Base-by-base conservation (phyloP, 2,329 filamentous ascomycete genomes). In the Alternaria brassicae region DNA sequence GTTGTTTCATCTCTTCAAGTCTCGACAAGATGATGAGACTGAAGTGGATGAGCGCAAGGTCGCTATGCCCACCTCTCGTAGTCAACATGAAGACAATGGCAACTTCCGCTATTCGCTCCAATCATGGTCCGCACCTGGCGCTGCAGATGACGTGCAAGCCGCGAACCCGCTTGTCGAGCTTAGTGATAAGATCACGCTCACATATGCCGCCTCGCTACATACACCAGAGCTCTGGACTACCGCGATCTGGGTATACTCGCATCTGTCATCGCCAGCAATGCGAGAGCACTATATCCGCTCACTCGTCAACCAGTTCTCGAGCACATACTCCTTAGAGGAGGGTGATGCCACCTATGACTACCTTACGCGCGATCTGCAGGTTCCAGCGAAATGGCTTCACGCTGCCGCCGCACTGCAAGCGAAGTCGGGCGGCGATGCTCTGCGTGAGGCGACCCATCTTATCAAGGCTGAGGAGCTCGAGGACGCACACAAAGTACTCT, bases 401-500 rank as follows among this genome's bases (percentile, higher is more conserved):
- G 87, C 92, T 60, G 92, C 95, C 17, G 91, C 93, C 73, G 93
- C 93, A 12, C 83, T 94, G 13, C 90, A 90, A 77, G 93, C 92
- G 78, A 90, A 91, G 61, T 88, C 89, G 58, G 87, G 88, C 45
- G 87, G 85, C 70, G 87, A 88, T 63, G 88, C 93, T 73, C 58
- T 76, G 8, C 60, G 65, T 4, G 84, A 90, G 10, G 84, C 83
- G 44, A 82, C 83, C 5, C 95, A 89, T 70, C 87, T 99, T 12
- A 85, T 98, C 59, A 87, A 88, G 48, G 94, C 93, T 2, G 85
- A 86, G 37, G 88, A 91, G 40, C 91, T 88, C 77, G 83, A 87
- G 28, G 91, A 95, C 74, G 95, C 95, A 0, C 95, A 98, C 78
- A 86, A 88, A 27, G 91, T 94, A 1, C 89, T 99, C 53, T 86